Conservation (phyloP, 805 yeast genomes). For the Teunomyces pallodes region DNA sequence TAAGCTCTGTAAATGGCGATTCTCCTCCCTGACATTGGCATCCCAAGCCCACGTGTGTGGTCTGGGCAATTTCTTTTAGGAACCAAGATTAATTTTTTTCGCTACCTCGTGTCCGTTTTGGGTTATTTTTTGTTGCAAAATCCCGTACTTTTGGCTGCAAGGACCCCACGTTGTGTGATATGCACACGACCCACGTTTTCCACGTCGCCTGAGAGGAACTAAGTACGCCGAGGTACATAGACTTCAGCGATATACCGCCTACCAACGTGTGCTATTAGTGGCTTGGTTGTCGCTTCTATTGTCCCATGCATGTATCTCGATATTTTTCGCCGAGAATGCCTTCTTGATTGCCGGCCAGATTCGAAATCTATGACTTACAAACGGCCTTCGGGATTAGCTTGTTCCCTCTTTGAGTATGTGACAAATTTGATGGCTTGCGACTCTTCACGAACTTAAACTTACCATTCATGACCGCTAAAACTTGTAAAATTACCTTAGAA, state of each 20-base stretch:
- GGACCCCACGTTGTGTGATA: constrained; percentile 8
- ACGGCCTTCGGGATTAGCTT: too few species aligned
- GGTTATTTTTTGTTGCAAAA: background rate
- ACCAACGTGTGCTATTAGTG: background rate
- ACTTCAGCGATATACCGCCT: background rate
- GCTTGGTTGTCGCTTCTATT: too few species aligned
- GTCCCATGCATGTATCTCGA: too few species aligned
- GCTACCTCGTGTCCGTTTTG: background rate
- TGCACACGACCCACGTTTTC: constrained; percentile 10
- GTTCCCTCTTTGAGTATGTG: background rate
- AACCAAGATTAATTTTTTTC: background rate
- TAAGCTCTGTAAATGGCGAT: background rate
- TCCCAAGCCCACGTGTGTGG: constrained; percentile 1
- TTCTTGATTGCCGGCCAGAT: too few species aligned
- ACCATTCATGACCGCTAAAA: background rate
- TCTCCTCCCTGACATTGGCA: background rate
- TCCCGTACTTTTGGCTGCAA: background rate
- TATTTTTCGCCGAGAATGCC: too few species aligned
- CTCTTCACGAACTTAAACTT: background rate
- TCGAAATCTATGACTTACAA: too few species aligned
- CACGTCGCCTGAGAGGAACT: background rate
- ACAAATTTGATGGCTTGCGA: background rate
- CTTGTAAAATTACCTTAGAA: background rate
- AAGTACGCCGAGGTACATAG: background rate
- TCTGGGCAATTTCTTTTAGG: background rate